These are phyloP conservation scores for Thalassiosira mediterranea DNA, from an alignment of 352 stramenopile genomes.

Conservation along the genomic window DNA sequence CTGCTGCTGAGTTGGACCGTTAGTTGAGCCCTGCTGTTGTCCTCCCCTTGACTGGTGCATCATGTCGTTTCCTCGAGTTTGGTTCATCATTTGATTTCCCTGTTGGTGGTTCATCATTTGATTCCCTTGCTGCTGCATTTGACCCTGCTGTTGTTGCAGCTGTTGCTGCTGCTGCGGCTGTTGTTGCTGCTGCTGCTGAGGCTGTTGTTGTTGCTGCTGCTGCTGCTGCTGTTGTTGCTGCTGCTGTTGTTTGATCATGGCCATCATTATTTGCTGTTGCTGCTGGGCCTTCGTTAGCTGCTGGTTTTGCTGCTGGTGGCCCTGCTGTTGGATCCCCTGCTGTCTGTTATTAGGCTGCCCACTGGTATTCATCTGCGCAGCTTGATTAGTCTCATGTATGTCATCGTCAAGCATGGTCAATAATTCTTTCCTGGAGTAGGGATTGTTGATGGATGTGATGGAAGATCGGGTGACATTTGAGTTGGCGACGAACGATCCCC, in stretches of 20 bases:
- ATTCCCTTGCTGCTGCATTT: conserved; percentile 6
- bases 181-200: conserved; percentile 2
- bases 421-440: conserved; percentile 7
- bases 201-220: not conserved
- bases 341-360: conserved; percentile 9
- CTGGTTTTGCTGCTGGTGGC: conserved; percentile 1
- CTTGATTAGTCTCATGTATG: conserved; percentile 3
- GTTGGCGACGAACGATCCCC: not conserved
- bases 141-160: not conserved
- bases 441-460: conserved; percentile 15
- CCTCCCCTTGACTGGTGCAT: too few species aligned
- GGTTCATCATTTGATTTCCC: too few species aligned
- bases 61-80: too few species aligned
- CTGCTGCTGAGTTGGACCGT: not conserved
- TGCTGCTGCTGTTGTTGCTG: conserved; percentile 1
- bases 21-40: too few species aligned
- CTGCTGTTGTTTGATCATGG: conserved; percentile 3
- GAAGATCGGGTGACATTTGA: conserved; percentile 6
- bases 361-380: too few species aligned
- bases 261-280: conserved; percentile 5
- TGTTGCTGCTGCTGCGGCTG: conserved; percentile 10
- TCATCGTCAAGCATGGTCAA: conserved; percentile 32
- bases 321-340: conserved; percentile 12
- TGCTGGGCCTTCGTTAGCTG: conserved; percentile 2
- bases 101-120: not conserved